Evolutionary conservation across 2,329 filamentous ascomycete genomes (phyloP), one percentile per base, ranked within the genome.

Genomic region (Grosmannia clavigera): DNA sequence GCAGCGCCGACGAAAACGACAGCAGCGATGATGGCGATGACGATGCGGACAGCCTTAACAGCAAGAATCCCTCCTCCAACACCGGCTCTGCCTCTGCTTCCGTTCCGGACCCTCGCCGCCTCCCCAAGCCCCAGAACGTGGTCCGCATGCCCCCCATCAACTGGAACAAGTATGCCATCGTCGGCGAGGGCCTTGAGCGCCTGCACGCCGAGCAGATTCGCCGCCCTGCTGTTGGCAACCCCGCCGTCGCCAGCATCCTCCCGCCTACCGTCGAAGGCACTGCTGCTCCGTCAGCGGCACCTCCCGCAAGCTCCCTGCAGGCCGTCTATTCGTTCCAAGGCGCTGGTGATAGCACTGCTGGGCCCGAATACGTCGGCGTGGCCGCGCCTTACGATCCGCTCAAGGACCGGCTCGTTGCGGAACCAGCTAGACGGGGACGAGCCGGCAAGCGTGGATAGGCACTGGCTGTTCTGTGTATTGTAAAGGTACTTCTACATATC

Each of bases 111-210:
- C 60, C 60, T 3, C 50, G 40, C n/a, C 38, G 64, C 74, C 81
- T 96, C 16, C 92, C 92, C 0, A 81, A 80, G 16, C 84, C 88
- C 7, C 92, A 96, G 71, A 88, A 88, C 66, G 77, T 97, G 0
- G 86, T 95, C 31, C 85, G 92, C 50, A 90, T 86, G 74, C 92
- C 92, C 10, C 87, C 90, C 10, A 86, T 97, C 68, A 96, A 96
- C 75, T 97, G 92, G 92, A 83, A 85, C 14, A 92, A 96, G 69
- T 97, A 97, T 71, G 89, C 90, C 66, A 80, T 96, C n/a, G 84
- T 94, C 3, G 92, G 90, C 56, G 86, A 89, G 62, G 83, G 89
- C 1, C 78, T 96, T 43, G 90, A 96, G 71, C 88, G 85, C 70
- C 77, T 96, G 64, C 92, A 96, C 70, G 81, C 84, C 57, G 88